Base-by-base conservation (phyloP, 1,284 basidiomycete genomes). In the Volvariella volvacea region DNA sequence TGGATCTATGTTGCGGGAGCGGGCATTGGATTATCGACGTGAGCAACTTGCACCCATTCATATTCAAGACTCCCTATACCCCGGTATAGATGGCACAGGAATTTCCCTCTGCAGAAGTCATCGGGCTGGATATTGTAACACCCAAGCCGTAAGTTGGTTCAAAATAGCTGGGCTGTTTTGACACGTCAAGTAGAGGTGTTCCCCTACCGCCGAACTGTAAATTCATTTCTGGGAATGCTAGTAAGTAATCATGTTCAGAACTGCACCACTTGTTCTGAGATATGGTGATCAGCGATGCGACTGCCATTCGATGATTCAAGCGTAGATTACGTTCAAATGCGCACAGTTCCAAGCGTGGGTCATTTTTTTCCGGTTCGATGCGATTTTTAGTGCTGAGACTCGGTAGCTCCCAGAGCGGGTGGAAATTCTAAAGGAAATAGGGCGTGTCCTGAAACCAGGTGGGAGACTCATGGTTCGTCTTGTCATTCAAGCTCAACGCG, bases 371-470 rank as follows among this genome's bases (percentile, higher is more conserved):
- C 34, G 7, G n/a, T 36, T 7, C 19, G 8, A 4, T 7, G 8
- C n/a, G 15, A 8, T 7, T 36, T 36, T 9, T 9, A 9, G 30
- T 9, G 30, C 30, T 20, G 15, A 36, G 6, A 15, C 8, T 7
- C 14, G 15, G 14, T 15, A 36, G 34, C 4, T 36, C n/a, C 34
- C 34, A 15, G 34, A 36, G 8, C 34, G 34, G 14, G 15, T 6
- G 19, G 34, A 36, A 36, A 36, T 36, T 36, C 34, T 36, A 4
- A 36, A 36, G 34, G 34, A 36, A n/a, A 36, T 36, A 7, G 34
- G 34, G 4, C 34, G 34, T 6, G 19, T 36, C 8, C 34, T 36
- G 14, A 15, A 20, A 15, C 34, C 34, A 16, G 34, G 34, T 36
- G 19, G 34, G 30, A 9, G 30, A 31, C n/a, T 31, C 9, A 31